Percentiles rank a stretch among this genome's conserved stretches.
Evolutionary conservation across 768 basidiomycete genomes (phyloP).

Genomic region (Leccinum boreale): DNA sequence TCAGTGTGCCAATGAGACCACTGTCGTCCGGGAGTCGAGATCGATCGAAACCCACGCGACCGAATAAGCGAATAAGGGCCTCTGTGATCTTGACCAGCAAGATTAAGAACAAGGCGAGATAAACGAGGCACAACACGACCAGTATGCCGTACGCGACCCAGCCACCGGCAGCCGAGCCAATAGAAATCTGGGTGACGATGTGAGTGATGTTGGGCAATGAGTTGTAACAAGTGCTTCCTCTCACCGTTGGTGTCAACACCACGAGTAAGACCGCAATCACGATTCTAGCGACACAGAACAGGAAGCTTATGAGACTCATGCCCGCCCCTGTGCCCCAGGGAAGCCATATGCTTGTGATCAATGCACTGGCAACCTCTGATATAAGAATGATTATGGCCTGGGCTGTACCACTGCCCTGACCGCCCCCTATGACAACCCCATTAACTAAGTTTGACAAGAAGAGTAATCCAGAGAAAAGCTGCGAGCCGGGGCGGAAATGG

Average conservation of each 20-base stretch:
- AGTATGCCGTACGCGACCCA: conserved; percentile 96
- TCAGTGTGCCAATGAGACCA: conserved; percentile 83
- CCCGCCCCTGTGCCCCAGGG: conserved; percentile 97
- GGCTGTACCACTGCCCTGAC: conserved; percentile 85
- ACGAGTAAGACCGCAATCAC: conserved; percentile 87
- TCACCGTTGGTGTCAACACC: conserved; percentile 83
- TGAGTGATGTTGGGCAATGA: conserved; percentile 8
- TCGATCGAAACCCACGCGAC: conserved; percentile 79
- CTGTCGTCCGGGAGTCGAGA: conserved; percentile 77
- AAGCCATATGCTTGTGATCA: conserved; percentile 91
- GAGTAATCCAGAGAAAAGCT: conserved; percentile 79
- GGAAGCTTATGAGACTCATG: conserved; percentile 94
- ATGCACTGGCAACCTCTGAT: conserved; percentile 80
- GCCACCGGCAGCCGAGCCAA: conserved; percentile 74
- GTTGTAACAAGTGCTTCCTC: conserved; percentile 24
- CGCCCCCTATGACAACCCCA: conserved; percentile 84
- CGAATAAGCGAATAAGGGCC: conserved; percentile 72
- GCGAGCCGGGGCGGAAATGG: conserved; percentile 87
- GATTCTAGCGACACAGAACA: conserved; percentile 89
- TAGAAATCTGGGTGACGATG: conserved; percentile 59
- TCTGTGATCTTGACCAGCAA: conserved; percentile 84
- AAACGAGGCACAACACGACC: conserved; percentile 76
- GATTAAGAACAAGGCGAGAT: conserved; percentile 79
- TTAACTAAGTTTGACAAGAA: conserved; percentile 80
- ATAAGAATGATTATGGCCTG: conserved; percentile 90